Evolutionary conservation across 2,329 filamentous ascomycete species (phyloP), one percentile per base, ranked within the genome.

Genomic region (Diaporthe vaccinii): DNA sequence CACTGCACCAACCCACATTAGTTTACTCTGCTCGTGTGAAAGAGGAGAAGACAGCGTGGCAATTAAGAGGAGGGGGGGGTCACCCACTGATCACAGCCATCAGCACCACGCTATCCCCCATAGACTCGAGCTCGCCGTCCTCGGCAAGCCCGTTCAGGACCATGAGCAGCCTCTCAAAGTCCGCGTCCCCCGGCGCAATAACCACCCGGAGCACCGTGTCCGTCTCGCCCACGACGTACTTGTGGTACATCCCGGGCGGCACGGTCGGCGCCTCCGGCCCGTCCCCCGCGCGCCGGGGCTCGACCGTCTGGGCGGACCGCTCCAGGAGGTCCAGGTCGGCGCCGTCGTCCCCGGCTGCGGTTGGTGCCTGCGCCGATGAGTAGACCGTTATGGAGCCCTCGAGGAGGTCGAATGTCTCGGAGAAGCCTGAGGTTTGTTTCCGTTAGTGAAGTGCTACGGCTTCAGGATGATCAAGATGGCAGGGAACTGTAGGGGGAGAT

Each of bases 141-240:
- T 46, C 76, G 39, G 76, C 67, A 22, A 78, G 62, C 20, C 77
- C 77, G 57, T 78, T 75, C 58, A 75, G 44, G 6, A 78, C 39
- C 77, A 74, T 78, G 65, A 78, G 55, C 31, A 77, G 34, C 39
- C 74, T 78, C 76, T 78, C 77, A 28, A 78, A 78, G 57, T 76
- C 77, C 25, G 68, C 65, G 39, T 76, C 71, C 4, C 77, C 77
- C 2, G 77, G 77, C 59, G 62, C 55, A 8, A 77, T 20, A 28
- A 76, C 73, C 4, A 74, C 70, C 22, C 74, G 62, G 22, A 78
- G 74, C 51, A 73, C 59, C 4, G 74, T 36, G 36, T 69, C 46
- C 34, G 74, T 51, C 7, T 74, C 71, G 17, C 71, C 76, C 22
- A 68, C 77, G 36, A 55, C 14, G 61, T 77, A 78, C 70, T 77